Conservation (phyloP, 257 asterid species). For the Echium plantagineum region DNA sequence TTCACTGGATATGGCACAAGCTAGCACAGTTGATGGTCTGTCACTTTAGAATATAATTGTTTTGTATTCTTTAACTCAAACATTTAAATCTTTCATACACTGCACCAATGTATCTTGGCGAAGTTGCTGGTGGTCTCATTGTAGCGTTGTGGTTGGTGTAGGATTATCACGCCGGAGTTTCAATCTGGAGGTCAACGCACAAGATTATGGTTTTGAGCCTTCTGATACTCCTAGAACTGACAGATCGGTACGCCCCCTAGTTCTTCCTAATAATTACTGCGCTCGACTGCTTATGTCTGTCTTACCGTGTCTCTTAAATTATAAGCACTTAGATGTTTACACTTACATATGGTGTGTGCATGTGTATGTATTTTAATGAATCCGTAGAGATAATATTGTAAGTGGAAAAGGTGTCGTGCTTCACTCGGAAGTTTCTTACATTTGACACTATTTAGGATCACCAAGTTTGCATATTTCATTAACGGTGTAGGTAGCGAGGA, state of each 20-base stretch:
- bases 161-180: conserved; percentile 91
- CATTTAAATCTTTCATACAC: background rate
- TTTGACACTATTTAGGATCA: background rate
- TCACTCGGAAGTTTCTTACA: background rate
- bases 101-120: background rate
- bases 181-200: conserved; percentile 59
- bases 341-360: background rate
- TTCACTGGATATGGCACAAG: conserved; percentile 35
- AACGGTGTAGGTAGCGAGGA: conserved; percentile 45
- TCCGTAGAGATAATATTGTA: background rate
- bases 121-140: background rate
- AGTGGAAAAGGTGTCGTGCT: background rate
- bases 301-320: background rate
- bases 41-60: background rate
- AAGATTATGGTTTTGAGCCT: conserved; percentile 68
- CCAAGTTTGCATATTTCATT: background rate
- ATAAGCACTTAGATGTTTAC: no score
- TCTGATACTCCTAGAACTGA: conserved; percentile 98
- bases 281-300: background rate
- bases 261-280: background rate
- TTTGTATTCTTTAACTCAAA: background rate
- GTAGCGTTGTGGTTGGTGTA: conserved; percentile 9
- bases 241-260: conserved; percentile 59
- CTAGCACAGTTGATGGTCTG: conserved; percentile 61
- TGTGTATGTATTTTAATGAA: no score